These are phyloP conservation scores for Alternaria hordeiaustralica DNA, from an alignment of 2,329 filamentous ascomycete genomes.

Conservation along the genomic window DNA sequence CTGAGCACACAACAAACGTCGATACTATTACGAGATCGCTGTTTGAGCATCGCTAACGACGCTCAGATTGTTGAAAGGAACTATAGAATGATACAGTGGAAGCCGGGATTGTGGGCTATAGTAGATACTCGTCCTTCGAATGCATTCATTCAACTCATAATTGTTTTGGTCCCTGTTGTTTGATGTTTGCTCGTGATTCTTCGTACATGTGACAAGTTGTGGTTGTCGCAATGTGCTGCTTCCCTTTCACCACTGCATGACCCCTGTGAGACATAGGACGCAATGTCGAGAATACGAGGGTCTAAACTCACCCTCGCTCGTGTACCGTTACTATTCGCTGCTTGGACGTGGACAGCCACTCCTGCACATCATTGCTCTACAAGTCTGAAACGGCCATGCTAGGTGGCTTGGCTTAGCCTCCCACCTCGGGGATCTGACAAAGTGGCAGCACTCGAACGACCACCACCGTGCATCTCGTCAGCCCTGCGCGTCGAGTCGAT, in stretches of 20 bases:
- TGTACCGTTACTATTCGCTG: constrained; percentile 1
- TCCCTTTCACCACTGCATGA: background rate
- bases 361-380: constrained; percentile 31
- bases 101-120: background rate
- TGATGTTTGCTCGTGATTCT: background rate
- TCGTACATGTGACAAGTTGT: too few species aligned
- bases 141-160: background rate
- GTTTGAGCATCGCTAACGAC: constrained; percentile 18
- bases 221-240: background rate
- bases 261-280: background rate
- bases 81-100: background rate
- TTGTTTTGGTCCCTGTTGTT: background rate
- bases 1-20: constrained; percentile 55
- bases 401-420: constrained; percentile 31
- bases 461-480: constrained; percentile 17
- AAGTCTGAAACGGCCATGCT: constrained; percentile 36
- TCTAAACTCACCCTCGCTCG: background rate
- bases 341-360: constrained; percentile 14
- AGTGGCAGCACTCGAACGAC: constrained; percentile 21
- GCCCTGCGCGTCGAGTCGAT: constrained; percentile 29
- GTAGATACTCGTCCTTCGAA: background rate
- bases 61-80: background rate
- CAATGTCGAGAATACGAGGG: background rate
- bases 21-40: constrained; percentile 8
- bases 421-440: constrained; percentile 20